Percentiles rank a stretch among this genome's conserved stretches.
phyloP scores from a whole-genome alignment of 2,329 filamentous ascomycete genomes.

The Neospermospora avenae region DNA sequence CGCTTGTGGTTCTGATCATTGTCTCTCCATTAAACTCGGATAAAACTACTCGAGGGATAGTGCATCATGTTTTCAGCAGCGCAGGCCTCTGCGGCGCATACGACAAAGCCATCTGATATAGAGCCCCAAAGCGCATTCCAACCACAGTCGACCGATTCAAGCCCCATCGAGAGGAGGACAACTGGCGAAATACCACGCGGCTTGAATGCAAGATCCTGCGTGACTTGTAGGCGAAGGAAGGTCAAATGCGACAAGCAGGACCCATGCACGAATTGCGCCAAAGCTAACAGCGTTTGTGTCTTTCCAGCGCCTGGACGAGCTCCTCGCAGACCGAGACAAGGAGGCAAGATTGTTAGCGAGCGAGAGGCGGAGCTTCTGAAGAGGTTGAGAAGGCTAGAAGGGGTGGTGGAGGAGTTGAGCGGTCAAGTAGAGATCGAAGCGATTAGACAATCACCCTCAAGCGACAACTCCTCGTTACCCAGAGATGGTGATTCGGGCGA shows the following conservation, averaged over 20 bases:
- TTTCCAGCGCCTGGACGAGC: conserved; percentile 69
- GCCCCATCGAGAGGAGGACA: conserved; percentile 12
- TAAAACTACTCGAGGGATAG: too few relatives aligned
- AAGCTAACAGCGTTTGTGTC: conserved; percentile 67
- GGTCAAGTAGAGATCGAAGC: conserved; percentile 49
- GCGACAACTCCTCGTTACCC: conserved; percentile 22
- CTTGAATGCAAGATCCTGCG: conserved; percentile 38
- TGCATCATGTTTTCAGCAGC: conserved; percentile 4
- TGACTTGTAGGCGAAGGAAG: conserved; percentile 56
- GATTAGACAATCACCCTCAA: conserved; percentile 28
- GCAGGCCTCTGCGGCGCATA: background rate
- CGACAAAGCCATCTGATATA: background rate
- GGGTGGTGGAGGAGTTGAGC: conserved; percentile 69
- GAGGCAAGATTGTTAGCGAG: conserved; percentile 57
- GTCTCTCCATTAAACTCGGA: too few relatives aligned
- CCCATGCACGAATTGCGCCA: conserved; percentile 73
- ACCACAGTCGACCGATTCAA: conserved; percentile 1
- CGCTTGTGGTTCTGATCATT: too few relatives aligned
- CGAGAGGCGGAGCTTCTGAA: conserved; percentile 69
- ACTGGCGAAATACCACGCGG: conserved; percentile 22
- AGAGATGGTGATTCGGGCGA: conserved; percentile 24
- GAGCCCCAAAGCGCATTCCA: background rate
- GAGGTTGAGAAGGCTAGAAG: conserved; percentile 68
- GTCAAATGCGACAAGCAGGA: conserved; percentile 73
- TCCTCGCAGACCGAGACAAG: conserved; percentile 54